Evolutionary conservation across 164 flowering plant species (phyloP).

Genomic region (Tetrastigma voinierianum): DNA sequence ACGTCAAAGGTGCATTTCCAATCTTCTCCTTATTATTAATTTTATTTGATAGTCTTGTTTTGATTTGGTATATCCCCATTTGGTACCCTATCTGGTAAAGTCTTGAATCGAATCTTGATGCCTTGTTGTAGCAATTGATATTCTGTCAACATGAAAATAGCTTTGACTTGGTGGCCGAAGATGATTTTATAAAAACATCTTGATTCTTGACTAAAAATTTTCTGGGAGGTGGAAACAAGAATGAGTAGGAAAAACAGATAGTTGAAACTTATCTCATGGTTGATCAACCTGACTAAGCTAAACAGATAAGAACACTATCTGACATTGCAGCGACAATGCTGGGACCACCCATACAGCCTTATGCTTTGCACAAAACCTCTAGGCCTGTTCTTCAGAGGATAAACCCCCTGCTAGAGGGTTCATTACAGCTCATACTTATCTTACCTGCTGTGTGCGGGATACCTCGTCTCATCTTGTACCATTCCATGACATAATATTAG

Average conservation of each 20-base stretch:
- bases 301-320: background rate
- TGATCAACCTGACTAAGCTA: background rate
- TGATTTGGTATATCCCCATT: too few species aligned
- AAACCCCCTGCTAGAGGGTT: background rate
- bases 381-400: background rate
- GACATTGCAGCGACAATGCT: background rate
- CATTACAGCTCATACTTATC: background rate
- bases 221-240: too few species aligned
- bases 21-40: background rate
- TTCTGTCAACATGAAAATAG: too few species aligned
- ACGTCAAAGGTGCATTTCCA: slow-evolving; percentile 68
- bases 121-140: too few species aligned
- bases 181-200: too few species aligned
- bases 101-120: too few species aligned
- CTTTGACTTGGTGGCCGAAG: too few species aligned
- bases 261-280: too few species aligned
- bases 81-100: too few species aligned
- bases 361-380: background rate
- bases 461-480: background rate
- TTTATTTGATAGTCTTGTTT: background rate
- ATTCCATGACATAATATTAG: background rate
- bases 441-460: background rate
- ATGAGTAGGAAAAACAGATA: too few species aligned
- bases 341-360: background rate
- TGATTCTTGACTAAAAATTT: too few species aligned